Evolutionary conservation across 352 stramenopile species (phyloP).

Genomic region (Pythium aphanidermatum): DNA sequence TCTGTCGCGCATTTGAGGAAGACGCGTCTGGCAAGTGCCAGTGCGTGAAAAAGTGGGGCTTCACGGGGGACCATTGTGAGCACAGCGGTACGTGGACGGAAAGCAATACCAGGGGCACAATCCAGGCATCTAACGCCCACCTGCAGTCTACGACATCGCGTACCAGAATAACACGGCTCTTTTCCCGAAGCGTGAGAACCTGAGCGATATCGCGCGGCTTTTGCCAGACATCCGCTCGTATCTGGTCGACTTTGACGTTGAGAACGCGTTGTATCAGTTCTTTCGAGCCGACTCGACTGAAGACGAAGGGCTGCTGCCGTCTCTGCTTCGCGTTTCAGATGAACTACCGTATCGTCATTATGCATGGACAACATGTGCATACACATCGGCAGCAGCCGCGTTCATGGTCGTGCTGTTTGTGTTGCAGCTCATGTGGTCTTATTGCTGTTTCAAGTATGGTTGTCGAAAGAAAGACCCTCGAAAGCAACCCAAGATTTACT

Average conservation of each 20-base stretch:
- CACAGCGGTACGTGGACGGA: slow-evolving; percentile 34
- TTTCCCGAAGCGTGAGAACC: slow-evolving; percentile 32
- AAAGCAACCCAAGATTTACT: slow-evolving; percentile 40
- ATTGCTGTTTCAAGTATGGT: slow-evolving; percentile 43
- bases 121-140: not conserved
- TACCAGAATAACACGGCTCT: slow-evolving; percentile 30
- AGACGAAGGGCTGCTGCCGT: no score
- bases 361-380: slow-evolving; percentile 29
- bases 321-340: slow-evolving; percentile 18
- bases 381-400: slow-evolving; percentile 19
- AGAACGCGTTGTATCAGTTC: not conserved
- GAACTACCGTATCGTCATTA: slow-evolving; percentile 42
- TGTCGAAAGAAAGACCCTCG: slow-evolving; percentile 37
- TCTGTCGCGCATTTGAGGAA: slow-evolving; percentile 39
- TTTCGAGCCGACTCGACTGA: not conserved
- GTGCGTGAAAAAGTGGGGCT: slow-evolving; percentile 62
- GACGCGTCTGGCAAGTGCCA: slow-evolving; percentile 55
- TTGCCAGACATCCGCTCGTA: slow-evolving; percentile 46
- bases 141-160: slow-evolving; percentile 60
- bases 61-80: slow-evolving; percentile 60
- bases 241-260: slow-evolving; percentile 37
- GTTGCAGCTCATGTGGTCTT: slow-evolving; percentile 38
- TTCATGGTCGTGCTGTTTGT: slow-evolving; percentile 31
- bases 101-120: not conserved
- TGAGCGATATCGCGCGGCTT: slow-evolving; percentile 24